A percentile compares a stretch with the other conserved stretches of the same genome.
These are phyloP conservation scores for Acanthamoeba castellanii DNA, from an alignment of 208 protist species.

Conservation along the genomic window DNA sequence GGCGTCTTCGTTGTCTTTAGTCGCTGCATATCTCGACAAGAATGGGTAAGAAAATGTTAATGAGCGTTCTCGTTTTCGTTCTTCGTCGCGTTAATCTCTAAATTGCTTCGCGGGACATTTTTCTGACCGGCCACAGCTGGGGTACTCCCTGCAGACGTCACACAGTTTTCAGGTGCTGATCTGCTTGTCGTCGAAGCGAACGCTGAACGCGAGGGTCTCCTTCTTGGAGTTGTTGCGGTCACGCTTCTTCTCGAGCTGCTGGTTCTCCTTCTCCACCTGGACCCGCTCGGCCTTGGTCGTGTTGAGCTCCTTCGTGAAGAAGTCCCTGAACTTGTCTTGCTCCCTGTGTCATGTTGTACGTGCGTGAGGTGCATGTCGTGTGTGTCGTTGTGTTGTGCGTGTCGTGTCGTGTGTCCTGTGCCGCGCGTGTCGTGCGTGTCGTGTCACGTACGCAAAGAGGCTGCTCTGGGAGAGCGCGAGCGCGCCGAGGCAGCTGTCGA, in stretches of 20 bases:
- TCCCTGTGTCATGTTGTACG: no score
- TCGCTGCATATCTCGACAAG: no score
- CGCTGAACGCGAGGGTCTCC: not conserved
- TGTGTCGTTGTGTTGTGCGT: not conserved
- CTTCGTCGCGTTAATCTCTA: no score
- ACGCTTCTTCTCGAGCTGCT: not conserved
- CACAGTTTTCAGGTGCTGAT: no score
- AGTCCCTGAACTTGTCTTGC: not conserved
- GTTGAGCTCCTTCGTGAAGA: constrained; percentile 24
- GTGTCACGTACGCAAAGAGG: constrained; percentile 26
- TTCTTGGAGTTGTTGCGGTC: not conserved
- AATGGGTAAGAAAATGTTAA: no score
- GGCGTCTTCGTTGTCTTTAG: not conserved
- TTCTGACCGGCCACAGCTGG: no score
- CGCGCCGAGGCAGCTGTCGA: constrained; percentile 36
- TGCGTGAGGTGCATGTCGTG: not conserved
- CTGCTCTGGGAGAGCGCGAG: not conserved
- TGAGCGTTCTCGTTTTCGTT: no score
- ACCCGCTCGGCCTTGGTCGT: not conserved
- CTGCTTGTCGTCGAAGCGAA: not conserved
- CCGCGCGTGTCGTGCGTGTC: not conserved
- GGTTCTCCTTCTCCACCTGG: not conserved
- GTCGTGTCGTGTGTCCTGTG: not conserved
- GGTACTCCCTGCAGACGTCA: no score
- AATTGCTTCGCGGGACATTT: no score